phyloP scores from a whole-genome alignment of 306 rosid species.

The Crotalaria pallida region DNA sequence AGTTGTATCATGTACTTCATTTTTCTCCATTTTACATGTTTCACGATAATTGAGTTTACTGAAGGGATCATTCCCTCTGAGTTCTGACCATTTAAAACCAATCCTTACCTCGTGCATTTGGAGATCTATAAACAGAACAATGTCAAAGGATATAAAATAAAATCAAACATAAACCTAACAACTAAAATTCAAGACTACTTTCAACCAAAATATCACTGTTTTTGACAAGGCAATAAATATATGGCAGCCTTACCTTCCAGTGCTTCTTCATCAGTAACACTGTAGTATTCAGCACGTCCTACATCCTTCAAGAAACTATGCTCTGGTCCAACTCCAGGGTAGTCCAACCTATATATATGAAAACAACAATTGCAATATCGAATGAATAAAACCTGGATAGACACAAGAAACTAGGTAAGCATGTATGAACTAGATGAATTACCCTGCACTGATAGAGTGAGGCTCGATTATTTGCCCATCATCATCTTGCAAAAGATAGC shows the following conservation, averaged over 20 bases:
- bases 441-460: slow-evolving; percentile 98
- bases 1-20: not conserved
- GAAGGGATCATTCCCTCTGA: not conserved
- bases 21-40: not conserved
- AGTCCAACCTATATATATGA: slow-evolving; percentile 66
- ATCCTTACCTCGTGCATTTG: not conserved
- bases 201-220: not conserved
- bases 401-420: not conserved
- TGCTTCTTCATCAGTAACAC: slow-evolving; percentile 85
- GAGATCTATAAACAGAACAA: not conserved
- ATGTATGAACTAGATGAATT: slow-evolving; percentile 15
- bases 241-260: slow-evolving; percentile 57
- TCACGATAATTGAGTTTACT: not conserved
- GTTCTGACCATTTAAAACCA: not conserved
- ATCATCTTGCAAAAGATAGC: slow-evolving; percentile 91
- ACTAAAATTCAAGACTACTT: not conserved
- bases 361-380: slow-evolving; percentile 4
- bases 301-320: slow-evolving; percentile 82
- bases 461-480: slow-evolving; percentile 95
- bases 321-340: slow-evolving; percentile 99
- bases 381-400: slow-evolving; percentile 1
- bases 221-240: not conserved
- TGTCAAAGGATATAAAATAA: not conserved
- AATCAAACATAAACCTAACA: not conserved
- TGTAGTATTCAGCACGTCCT: slow-evolving; percentile 73